Evolutionary conservation across 176 grass and related monocot genomes (phyloP).

Genomic region (Pontederia paniculata): DNA sequence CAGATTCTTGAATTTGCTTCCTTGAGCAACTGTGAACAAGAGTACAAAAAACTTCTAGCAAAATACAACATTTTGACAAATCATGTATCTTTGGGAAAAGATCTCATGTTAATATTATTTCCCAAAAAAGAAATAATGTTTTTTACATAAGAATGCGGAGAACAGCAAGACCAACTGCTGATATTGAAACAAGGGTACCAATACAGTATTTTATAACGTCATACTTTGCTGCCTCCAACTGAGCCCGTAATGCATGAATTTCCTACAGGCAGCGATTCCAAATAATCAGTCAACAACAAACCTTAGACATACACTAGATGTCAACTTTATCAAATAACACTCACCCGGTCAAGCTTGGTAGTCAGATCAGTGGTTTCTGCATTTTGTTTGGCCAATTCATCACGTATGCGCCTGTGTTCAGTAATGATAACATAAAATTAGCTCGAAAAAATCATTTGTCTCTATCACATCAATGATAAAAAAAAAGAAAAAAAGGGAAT

Average conservation of each 20-base stretch:
- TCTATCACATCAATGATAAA: not conserved
- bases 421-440: not conserved
- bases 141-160: slow-evolving; percentile 44
- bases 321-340: not conserved
- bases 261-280: slow-evolving; percentile 28
- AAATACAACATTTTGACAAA: not conserved
- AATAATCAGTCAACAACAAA: not conserved
- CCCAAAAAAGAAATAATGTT: slow-evolving; percentile 23
- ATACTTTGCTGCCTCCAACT: slow-evolving; percentile 84
- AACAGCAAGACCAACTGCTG: slow-evolving; percentile 44
- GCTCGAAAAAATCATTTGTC: not conserved
- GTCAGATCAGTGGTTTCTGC: slow-evolving; percentile 76
- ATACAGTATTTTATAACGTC: slow-evolving; percentile 99
- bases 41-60: not conserved
- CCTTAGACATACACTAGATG: too few species aligned
- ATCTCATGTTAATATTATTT: not conserved
- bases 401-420: slow-evolving; percentile 52
- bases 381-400: slow-evolving; percentile 84
- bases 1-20: too few species aligned
- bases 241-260: slow-evolving; percentile 76
- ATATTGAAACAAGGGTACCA: slow-evolving; percentile 76
- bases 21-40: too few species aligned
- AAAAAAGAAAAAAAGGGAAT: too few species aligned
- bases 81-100: not conserved
- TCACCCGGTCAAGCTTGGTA: slow-evolving; percentile 88